Conservation (phyloP, 2,329 filamentous ascomycete species). For the Paradendryphiella salina region DNA sequence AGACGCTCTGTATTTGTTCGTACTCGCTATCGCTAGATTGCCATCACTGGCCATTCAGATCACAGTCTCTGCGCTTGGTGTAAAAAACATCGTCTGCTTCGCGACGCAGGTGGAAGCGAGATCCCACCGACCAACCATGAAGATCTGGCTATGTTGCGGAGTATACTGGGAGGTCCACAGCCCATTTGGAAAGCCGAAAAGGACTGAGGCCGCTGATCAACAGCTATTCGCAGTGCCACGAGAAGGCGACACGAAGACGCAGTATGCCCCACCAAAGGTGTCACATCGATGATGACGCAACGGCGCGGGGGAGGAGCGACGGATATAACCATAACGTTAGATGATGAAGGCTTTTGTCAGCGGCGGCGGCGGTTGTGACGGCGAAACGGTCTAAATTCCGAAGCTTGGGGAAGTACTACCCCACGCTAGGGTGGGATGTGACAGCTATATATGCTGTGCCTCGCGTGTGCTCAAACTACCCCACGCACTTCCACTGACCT, state of each 20-base stretch:
- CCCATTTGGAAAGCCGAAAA: conserved; percentile 18
- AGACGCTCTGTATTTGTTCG: neutral
- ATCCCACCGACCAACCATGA: conserved; percentile 11
- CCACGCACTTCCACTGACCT: neutral
- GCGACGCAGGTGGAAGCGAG: neutral
- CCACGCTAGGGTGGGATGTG: conserved; percentile 18
- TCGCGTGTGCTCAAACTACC: neutral
- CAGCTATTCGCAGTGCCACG: conserved; percentile 18
- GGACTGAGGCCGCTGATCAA: conserved; percentile 16
- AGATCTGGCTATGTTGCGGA: conserved; percentile 26
- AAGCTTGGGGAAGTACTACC: conserved; percentile 16
- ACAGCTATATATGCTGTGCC: conserved; percentile 17
- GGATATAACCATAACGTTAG: conserved; percentile 19
- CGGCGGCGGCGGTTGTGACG: conserved; percentile 8
- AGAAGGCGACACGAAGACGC: conserved; percentile 9
- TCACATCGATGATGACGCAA: conserved; percentile 21
- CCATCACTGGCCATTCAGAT: neutral
- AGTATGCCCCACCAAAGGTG: conserved; percentile 13
- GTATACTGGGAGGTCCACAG: conserved; percentile 24
- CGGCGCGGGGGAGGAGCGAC: neutral
- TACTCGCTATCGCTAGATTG: neutral
- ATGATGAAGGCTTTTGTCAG: conserved; percentile 14
- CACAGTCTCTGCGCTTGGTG: neutral
- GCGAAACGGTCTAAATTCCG: conserved; percentile 14
- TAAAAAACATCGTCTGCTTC: neutral